Evolutionary conservation across 169 alveolate genomes (phyloP).

Genomic region (Perkinsus marinus): DNA sequence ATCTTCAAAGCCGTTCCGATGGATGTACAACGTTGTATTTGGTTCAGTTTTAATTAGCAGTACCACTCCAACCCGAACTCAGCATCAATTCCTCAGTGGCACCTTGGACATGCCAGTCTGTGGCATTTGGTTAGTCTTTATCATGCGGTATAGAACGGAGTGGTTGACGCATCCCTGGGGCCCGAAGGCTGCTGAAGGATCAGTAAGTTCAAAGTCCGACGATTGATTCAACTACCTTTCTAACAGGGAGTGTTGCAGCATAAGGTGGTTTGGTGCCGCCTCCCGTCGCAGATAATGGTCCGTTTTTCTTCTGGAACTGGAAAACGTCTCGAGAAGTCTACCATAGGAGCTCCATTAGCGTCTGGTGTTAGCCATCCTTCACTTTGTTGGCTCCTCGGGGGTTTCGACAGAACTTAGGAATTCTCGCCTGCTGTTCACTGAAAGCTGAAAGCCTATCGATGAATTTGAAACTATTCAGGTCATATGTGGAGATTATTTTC

Average conservation of each 20-base stretch:
- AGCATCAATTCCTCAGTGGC: too few relatives aligned
- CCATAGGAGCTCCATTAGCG: neutral
- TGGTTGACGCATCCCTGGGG: neutral
- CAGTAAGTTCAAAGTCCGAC: too few relatives aligned
- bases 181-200: neutral
- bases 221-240: neutral
- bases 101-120: neutral
- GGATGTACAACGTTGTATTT: neutral
- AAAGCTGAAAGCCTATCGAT: neutral
- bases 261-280: neutral
- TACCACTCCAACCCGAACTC: too few relatives aligned
- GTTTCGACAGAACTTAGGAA: neutral
- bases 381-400: neutral
- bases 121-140: neutral
- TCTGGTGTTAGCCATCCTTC: neutral
- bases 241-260: neutral
- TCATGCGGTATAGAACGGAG: neutral
- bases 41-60: neutral
- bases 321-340: neutral
- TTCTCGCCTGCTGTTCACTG: neutral
- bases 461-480: too few relatives aligned
- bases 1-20: neutral
- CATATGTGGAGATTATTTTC: too few relatives aligned
- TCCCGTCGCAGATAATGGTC: neutral
- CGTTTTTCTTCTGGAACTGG: neutral